These are phyloP conservation scores for Beauveria sp. DNA, from an alignment of 2,329 filamentous ascomycete genomes.

Conservation along the genomic window DNA sequence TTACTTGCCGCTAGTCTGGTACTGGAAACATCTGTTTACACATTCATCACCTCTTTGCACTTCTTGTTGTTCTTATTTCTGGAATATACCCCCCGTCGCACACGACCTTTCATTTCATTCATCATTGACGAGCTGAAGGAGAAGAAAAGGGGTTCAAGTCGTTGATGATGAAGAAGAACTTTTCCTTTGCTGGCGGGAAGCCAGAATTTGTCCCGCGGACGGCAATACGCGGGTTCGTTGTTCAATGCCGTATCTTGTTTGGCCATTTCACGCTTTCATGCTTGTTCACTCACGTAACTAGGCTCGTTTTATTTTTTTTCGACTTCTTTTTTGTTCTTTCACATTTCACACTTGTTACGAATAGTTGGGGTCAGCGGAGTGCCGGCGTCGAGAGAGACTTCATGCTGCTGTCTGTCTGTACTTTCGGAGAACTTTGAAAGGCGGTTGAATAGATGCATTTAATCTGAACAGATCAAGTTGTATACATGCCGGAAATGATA, in stretches of 20 bases:
- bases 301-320: not conserved
- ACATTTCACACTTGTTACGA: not conserved
- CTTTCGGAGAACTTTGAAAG: too few relatives aligned
- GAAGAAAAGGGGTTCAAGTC: not conserved
- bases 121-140: not conserved
- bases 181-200: too few relatives aligned
- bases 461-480: too few relatives aligned
- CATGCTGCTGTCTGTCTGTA: too few relatives aligned
- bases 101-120: not conserved
- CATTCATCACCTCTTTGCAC: not conserved
- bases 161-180: too few relatives aligned
- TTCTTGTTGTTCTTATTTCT: not conserved
- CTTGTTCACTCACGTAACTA: not conserved
- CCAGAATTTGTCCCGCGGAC: too few relatives aligned
- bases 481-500: too few relatives aligned
- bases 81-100: slow-evolving; percentile 8
- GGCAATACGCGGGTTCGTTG: too few relatives aligned
- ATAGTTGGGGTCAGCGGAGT: not conserved
- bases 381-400: not conserved
- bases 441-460: too few relatives aligned
- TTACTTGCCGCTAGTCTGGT: not conserved
- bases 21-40: not conserved
- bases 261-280: not conserved
- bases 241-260: not conserved
- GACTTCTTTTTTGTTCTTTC: not conserved